These are phyloP conservation scores for Deinandra increscens DNA, from an alignment of 129 eudicot species.

Conservation along the genomic window DNA sequence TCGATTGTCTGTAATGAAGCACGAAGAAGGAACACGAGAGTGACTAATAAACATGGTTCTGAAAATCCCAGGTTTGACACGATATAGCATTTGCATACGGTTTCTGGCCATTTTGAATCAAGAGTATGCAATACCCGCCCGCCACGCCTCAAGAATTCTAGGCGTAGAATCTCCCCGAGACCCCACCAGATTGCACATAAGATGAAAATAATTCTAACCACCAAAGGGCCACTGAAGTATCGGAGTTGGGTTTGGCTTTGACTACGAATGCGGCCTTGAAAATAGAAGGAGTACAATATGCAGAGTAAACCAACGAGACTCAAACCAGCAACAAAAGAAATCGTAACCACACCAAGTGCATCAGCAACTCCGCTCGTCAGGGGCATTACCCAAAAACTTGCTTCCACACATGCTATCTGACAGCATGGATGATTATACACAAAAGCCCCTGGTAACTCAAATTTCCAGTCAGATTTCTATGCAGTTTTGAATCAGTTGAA, in stretches of 20 bases:
- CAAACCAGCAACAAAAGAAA: conserved; percentile 59
- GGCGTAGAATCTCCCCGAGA: conserved; percentile 62
- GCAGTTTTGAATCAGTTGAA: conserved; percentile 4
- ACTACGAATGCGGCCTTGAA: conserved; percentile 58
- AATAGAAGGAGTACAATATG: conserved; percentile 62
- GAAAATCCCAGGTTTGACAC: conserved; percentile 90
- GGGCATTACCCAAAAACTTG: conserved; percentile 89
- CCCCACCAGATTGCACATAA: conserved; percentile 81
- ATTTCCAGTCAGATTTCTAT: conserved; percentile 29
- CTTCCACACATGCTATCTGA: conserved; percentile 93
- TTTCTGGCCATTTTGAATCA: conserved; percentile 68
- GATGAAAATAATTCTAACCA: conserved; percentile 60
- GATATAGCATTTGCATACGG: conserved; percentile 86
- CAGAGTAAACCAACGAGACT: conserved; percentile 67
- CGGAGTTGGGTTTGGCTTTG: conserved; percentile 53
- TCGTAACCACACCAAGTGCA: conserved; percentile 98
- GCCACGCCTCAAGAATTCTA: conserved; percentile 62
- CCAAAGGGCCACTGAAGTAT: conserved; percentile 88
- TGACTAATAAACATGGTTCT: conserved; percentile 82
- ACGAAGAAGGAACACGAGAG: conserved; percentile 73
- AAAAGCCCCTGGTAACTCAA: conserved; percentile 33
- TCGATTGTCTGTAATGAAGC: conserved; percentile 65
- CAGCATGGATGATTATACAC: conserved; percentile 71
- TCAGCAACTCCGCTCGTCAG: conserved; percentile 81
- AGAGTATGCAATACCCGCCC: conserved; percentile 54